Base-by-base conservation (phyloP, 129 eudicot genomes). In the Cynara cardunculus region DNA sequence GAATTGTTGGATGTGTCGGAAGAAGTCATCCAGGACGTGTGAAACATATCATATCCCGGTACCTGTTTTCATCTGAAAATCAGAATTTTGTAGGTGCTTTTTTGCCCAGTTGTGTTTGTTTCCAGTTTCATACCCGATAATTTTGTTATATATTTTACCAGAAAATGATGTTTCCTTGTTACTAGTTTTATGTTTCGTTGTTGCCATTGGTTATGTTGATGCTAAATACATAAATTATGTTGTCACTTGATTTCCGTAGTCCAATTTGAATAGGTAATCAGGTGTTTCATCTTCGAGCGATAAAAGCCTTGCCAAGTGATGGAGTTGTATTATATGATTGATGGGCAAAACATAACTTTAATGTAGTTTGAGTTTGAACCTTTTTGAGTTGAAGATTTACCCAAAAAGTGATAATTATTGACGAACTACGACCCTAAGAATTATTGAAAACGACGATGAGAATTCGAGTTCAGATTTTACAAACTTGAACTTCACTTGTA, bases 1-100 rank as follows among this genome's bases (percentile, higher is more conserved):
- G 98, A 93, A 79, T 8, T 87, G 25, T 22, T 93, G 78, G 89
- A 91, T 12, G 88, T 91, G 10, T 18, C 77, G 0, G 91, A 87
- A 76, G 96, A 91, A 81, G 76, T 79, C 56, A 64, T 77, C 44
- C 83, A 61, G 19, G 83, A 79, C 24, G 77, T 61, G 6, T 44
- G 67, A 67, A 46, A 70, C 2, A 34, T 34, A 34, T 34, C 64
- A 14, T 16, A 53, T 18, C 21, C 16, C 22, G 10, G 24, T 53
- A 53, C 64, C 22, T 18, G 64, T 18, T 53, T 18, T 16, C 24
- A 6, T 56, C 10, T 56, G 65, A 56, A 56, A 56, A 21, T 22
- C 16, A 16, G 28, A 64, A 22, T 64, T 62, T 64, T 64, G 69
- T 64, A 64, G 69, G 26, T 19, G 69, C 69, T 24, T 19, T 25